phyloP scores from a whole-genome alignment of 1,139 yeast genomes.

The Geotrichum fermentans region DNA sequence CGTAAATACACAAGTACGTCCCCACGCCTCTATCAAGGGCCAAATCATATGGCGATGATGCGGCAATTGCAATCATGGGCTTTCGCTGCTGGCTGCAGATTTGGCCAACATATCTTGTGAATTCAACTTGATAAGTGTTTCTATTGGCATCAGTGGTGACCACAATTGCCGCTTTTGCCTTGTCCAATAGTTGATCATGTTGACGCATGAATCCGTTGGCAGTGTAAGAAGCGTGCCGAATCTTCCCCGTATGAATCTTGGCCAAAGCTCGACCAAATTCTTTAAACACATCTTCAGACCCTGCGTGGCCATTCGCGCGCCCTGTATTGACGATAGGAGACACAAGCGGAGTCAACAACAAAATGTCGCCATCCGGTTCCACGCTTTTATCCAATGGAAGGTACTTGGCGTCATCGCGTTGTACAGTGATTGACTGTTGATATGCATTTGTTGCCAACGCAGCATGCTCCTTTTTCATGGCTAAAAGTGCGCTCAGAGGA shows the following conservation, averaged over 20 bases:
- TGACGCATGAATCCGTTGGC: conserved; percentile 59
- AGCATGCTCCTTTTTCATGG: conserved; percentile 44
- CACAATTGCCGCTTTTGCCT: conserved; percentile 53
- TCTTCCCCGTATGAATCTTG: conserved; percentile 41
- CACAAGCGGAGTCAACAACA: conserved; percentile 51
- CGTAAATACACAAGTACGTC: conserved; percentile 59
- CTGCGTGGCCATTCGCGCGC: background rate
- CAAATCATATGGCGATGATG: conserved; percentile 62
- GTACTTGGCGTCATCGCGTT: conserved; percentile 51
- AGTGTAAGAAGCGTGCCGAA: conserved; percentile 58
- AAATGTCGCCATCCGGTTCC: conserved; percentile 38
- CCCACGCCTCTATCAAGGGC: conserved; percentile 52
- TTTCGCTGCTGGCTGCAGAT: conserved; percentile 53
- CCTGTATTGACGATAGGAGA: conserved; percentile 24
- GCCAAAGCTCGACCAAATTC: conserved; percentile 33
- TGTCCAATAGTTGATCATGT: conserved; percentile 54
- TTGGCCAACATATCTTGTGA: conserved; percentile 54
- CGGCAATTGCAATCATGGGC: conserved; percentile 57
- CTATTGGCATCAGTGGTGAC: conserved; percentile 60
- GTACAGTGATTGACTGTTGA: conserved; percentile 51
- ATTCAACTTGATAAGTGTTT: conserved; percentile 62
- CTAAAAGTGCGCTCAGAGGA: conserved; percentile 33
- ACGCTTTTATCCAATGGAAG: conserved; percentile 51
- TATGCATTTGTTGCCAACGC: conserved; percentile 48
- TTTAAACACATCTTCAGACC: conserved; percentile 52